Percentiles rank a stretch among this genome's conserved stretches.
Evolutionary conservation across 73 alveolate genomes (phyloP).

Genomic region (Diophrys sp.): DNA sequence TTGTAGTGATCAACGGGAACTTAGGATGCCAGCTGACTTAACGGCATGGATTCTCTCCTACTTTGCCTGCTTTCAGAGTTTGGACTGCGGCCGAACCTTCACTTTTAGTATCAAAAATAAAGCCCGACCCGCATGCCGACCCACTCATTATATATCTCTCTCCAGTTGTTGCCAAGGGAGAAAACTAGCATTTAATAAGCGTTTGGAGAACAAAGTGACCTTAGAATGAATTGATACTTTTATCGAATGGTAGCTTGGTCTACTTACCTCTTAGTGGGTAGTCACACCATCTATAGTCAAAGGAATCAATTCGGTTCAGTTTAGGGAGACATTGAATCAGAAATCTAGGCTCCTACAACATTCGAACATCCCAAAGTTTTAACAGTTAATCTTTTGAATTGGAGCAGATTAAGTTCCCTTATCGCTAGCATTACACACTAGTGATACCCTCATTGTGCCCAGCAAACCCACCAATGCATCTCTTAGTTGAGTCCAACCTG

Average conservation of each 20-base stretch:
- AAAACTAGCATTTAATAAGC: slow-evolving; percentile 62
- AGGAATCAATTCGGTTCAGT: slow-evolving; percentile 8
- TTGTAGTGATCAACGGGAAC: slow-evolving; percentile 47
- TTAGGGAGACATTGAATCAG: not conserved
- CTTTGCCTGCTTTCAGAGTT: not conserved
- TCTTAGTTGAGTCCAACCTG: slow-evolving; percentile 8
- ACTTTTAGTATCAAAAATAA: slow-evolving; percentile 54
- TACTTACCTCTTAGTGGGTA: slow-evolving; percentile 45
- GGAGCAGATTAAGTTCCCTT: slow-evolving; percentile 53
- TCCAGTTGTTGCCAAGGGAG: slow-evolving; percentile 68
- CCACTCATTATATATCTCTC: slow-evolving; percentile 69
- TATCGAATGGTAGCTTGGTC: slow-evolving; percentile 31
- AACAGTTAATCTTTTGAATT: slow-evolving; percentile 67
- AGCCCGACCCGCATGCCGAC: slow-evolving; percentile 56
- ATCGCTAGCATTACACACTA: slow-evolving; percentile 47
- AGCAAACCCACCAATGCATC: slow-evolving; percentile 47
- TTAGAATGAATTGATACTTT: slow-evolving; percentile 36
- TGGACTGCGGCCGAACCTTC: slow-evolving; percentile 1
- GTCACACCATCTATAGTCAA: slow-evolving; percentile 49
- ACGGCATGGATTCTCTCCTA: slow-evolving; percentile 13
- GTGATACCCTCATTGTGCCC: slow-evolving; percentile 77
- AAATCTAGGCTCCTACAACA: slow-evolving; percentile 24
- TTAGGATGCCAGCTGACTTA: slow-evolving; percentile 76
- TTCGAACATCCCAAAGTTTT: slow-evolving; percentile 71
- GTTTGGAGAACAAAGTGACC: slow-evolving; percentile 67